These are phyloP conservation scores for Salix udensis DNA, from an alignment of 345 rosid species.

Conservation along the genomic window DNA sequence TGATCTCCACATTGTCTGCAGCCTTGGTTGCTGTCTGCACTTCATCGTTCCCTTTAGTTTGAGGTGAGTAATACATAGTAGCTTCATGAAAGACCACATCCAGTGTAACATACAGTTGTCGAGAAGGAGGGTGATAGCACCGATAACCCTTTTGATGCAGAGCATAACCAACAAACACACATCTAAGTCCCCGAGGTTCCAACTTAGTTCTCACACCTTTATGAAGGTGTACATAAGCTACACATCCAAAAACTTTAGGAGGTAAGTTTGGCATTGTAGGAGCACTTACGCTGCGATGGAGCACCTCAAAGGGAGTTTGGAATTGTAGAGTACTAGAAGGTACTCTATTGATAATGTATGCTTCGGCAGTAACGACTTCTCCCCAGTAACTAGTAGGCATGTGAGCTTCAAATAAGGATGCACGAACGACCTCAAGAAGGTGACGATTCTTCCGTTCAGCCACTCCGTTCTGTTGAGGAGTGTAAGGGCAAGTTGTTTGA, in stretches of 20 bases:
- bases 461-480: too few species aligned
- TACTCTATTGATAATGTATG: background rate
- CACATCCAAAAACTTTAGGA: background rate
- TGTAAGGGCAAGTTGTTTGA: background rate
- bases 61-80: background rate
- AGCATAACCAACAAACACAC: background rate
- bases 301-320: background rate
- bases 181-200: background rate
- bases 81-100: background rate
- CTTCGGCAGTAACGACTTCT: background rate
- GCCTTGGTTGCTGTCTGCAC: background rate
- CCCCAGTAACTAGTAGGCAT: background rate
- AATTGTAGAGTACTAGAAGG: background rate
- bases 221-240: background rate
- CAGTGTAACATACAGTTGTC: background rate
- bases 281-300: rapidly evolving
- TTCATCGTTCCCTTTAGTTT: too few species aligned
- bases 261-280: background rate
- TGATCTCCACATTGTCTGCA: background rate
- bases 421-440: background rate
- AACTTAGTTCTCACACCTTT: background rate
- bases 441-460: background rate
- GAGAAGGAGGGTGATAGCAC: background rate
- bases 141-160: background rate
- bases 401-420: background rate